A percentile compares a stretch with the other conserved stretches of the same genome.
phyloP scores from a whole-genome alignment of 2,329 filamentous ascomycete species.

The Cladobotryum protrusum region DNA sequence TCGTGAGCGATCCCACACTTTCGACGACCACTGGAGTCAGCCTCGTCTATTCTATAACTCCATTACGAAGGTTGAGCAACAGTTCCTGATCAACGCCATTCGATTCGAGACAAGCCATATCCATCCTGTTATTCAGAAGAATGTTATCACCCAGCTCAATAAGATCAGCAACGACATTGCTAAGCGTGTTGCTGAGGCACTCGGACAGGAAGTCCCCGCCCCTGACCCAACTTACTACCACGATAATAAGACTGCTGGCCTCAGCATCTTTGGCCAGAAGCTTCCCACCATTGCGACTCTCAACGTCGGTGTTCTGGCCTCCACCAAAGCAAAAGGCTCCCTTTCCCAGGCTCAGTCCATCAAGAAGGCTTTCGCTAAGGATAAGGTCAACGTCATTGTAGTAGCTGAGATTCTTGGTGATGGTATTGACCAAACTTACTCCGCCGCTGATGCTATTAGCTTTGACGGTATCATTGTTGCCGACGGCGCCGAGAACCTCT shows the following conservation, averaged over 20 bases:
- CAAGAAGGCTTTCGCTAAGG: constrained; percentile 39
- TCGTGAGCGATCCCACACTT: constrained; percentile 55
- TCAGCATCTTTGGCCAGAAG: constrained; percentile 53
- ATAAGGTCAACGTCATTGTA: constrained; percentile 51
- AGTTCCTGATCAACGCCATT: constrained; percentile 66
- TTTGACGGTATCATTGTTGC: constrained; percentile 60
- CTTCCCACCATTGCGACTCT: constrained; percentile 57
- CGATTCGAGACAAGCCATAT: constrained; percentile 64
- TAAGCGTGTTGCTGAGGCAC: constrained; percentile 52
- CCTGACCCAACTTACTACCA: constrained; percentile 62
- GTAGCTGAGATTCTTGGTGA: constrained; percentile 52
- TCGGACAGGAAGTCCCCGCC: constrained; percentile 53
- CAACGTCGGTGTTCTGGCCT: constrained; percentile 57
- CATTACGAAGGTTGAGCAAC: constrained; percentile 57
- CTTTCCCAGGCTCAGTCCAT: constrained; percentile 45
- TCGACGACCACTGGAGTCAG: constrained; percentile 68
- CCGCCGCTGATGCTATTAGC: constrained; percentile 52
- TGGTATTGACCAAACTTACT: constrained; percentile 59
- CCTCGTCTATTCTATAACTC: constrained; percentile 71
- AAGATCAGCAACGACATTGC: constrained; percentile 62
- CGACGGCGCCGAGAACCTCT: constrained; percentile 47
- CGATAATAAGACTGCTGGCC: constrained; percentile 55
- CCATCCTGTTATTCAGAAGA: constrained; percentile 54
- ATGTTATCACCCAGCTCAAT: constrained; percentile 64
- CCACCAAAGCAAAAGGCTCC: constrained; percentile 33